Evolutionary conservation across 768 basidiomycete genomes (phyloP).

Genomic region (Scleroderma bovista): DNA sequence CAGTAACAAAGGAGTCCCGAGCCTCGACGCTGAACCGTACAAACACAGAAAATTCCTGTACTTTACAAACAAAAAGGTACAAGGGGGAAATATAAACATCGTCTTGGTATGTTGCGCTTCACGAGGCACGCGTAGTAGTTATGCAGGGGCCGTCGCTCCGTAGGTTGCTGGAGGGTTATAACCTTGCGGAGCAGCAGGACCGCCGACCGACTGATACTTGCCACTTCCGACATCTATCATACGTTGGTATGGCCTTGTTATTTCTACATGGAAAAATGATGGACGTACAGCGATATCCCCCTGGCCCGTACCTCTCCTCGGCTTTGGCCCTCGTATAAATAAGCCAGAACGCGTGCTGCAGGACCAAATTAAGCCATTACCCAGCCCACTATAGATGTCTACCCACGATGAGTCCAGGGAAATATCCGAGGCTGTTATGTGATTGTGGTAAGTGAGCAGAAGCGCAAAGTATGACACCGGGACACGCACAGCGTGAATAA

Average conservation of each 20-base stretch:
- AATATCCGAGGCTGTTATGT: constrained; percentile 55
- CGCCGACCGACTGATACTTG: neutral
- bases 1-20: too few species aligned
- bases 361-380: neutral
- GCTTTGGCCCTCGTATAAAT: constrained; percentile 80
- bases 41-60: too few species aligned
- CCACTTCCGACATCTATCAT: neutral
- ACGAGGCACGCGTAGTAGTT: too few species aligned
- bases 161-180: neutral
- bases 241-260: neutral
- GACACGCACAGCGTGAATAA: constrained; percentile 62
- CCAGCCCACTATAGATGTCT: neutral
- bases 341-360: constrained; percentile 78
- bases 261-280: neutral
- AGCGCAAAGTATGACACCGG: neutral
- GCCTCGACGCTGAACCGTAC: too few species aligned
- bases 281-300: constrained; percentile 21
- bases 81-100: too few species aligned
- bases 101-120: too few species aligned
- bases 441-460: neutral
- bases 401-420: constrained; percentile 55
- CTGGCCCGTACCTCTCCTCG: constrained; percentile 42
- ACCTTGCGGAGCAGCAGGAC: neutral
- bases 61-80: too few species aligned
- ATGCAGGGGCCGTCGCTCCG: neutral